phyloP scores from a whole-genome alignment of 495 filamentous ascomycete species.

The Chaetomium tenue region DNA sequence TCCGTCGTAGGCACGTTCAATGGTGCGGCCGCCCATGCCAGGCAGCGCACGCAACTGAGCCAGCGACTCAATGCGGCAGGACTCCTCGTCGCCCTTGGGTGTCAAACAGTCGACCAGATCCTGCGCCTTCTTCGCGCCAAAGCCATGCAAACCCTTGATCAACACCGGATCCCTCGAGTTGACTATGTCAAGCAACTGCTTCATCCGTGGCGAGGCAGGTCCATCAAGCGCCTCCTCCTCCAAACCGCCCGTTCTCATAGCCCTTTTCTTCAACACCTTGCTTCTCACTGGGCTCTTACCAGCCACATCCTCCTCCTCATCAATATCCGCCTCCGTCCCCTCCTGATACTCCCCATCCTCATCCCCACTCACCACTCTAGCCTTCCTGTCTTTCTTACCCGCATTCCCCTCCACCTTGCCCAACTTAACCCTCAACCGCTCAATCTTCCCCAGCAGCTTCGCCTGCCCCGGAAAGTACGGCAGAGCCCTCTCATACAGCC shows the following conservation, averaged over 20 bases:
- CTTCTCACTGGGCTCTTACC: slow-evolving; percentile 38
- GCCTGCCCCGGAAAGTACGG: slow-evolving; percentile 83
- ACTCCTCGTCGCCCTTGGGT: slow-evolving; percentile 46
- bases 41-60: slow-evolving; percentile 55
- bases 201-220: slow-evolving; percentile 58
- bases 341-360: slow-evolving; percentile 36
- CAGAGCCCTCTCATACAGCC: slow-evolving; percentile 80
- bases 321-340: slow-evolving; percentile 48
- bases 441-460: slow-evolving; percentile 77
- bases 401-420: slow-evolving; percentile 35
- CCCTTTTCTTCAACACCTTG: slow-evolving; percentile 28
- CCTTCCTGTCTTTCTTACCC: slow-evolving; percentile 9
- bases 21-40: slow-evolving; percentile 57
- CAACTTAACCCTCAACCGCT: slow-evolving; percentile 61
- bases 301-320: slow-evolving; percentile 37
- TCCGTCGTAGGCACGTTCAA: slow-evolving; percentile 57
- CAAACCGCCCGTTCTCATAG: background rate
- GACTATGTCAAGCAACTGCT: slow-evolving; percentile 73
- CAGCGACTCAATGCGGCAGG: slow-evolving; percentile 44
- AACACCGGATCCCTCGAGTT: slow-evolving; percentile 75
- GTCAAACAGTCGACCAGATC: slow-evolving; percentile 60
- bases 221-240: slow-evolving; percentile 27
- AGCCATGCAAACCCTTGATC: slow-evolving; percentile 69
- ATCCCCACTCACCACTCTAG: slow-evolving; percentile 23
- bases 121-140: slow-evolving; percentile 64